Base-by-base conservation (phyloP, 495 filamentous ascomycete genomes). In the Jackrogersella multiformis region DNA sequence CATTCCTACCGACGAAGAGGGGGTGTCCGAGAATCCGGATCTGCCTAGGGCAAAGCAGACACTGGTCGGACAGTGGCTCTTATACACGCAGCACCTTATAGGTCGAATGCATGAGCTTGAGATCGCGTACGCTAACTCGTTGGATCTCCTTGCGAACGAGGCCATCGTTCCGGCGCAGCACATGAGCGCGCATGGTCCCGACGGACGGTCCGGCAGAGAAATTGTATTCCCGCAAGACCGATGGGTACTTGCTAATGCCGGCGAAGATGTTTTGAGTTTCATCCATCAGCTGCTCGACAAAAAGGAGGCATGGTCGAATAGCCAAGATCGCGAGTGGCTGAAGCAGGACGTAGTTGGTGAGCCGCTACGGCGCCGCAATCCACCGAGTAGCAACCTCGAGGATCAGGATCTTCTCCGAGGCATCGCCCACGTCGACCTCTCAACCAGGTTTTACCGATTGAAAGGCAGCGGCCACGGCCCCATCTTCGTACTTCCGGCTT, bases 101-200 rank as follows among this genome's bases (percentile, higher is more conserved):
- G 70, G 69, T 4, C 81, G 84, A 46, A 76, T 80, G 72, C 82
- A 83, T 61, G 79, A 85, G 45, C 78, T 86, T 5, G 83, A 86
- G 54, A 76, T 78, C 3, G 52, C 73, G 1, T 82, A 84, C 61
- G 80, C 71, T 51, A 82, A 82, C 58, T 72, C 78, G 2, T 65
- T 83, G 24, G 82, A 85, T 61, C 70, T 76, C 1, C 72, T 85
- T 0, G 78, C 78, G 2, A 77, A 76, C 30, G 84, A 85, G 64
- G 82, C 83, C 21, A 67, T 75, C 15, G 76, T 85, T 9, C 83
- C 84, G 13, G 41, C 58, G 15, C 80, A 84, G 69, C 46, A 73
- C 28, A 62, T 81, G 16, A 61, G 71, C 23, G 12, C 38, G 1
- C 56, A 75, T 0, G 80, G 80, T 0, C 75, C 80, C 0, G 77